These are phyloP conservation scores for Mimosa bimucronata DNA, from an alignment of 306 rosid species.

Conservation along the genomic window DNA sequence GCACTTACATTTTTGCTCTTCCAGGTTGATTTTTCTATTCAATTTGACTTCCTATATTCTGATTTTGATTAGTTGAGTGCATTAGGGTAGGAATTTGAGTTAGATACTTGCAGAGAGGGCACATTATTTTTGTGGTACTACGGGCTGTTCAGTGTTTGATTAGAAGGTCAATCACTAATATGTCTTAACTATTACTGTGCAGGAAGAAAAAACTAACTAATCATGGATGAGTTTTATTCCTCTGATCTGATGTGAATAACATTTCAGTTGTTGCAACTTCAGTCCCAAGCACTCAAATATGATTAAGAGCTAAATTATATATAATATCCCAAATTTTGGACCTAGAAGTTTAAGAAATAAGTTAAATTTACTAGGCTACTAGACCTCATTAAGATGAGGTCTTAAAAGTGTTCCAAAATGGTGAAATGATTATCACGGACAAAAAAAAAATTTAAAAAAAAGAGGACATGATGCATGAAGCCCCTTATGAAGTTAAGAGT, in stretches of 20 bases:
- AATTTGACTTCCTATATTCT: background rate
- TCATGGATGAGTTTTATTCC: constrained; percentile 82
- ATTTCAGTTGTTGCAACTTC: constrained; percentile 61
- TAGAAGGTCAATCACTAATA: constrained; percentile 6
- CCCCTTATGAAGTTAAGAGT: no score
- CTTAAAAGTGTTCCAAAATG: no score
- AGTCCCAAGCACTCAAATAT: constrained; percentile 55
- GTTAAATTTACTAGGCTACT: no score
- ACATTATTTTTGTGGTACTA: background rate
- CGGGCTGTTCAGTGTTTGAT: constrained; percentile 4
- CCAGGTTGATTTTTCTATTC: no score
- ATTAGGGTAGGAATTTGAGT: constrained; percentile 14
- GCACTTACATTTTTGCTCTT: no score
- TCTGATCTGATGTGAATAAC: constrained; percentile 87
- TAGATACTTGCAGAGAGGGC: background rate
- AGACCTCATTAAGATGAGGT: no score
- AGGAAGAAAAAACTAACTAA: constrained; percentile 79
- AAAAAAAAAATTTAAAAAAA: no score
- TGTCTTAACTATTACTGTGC: constrained; percentile 32
- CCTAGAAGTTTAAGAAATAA: no score
- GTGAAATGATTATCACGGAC: no score
- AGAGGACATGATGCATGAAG: no score
- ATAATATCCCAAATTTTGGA: no score
- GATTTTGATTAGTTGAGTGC: background rate
- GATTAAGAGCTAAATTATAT: constrained; percentile 62